Base-by-base conservation (phyloP, 2,329 filamentous ascomycete genomes). In the Colletotrichum viniferum region DNA sequence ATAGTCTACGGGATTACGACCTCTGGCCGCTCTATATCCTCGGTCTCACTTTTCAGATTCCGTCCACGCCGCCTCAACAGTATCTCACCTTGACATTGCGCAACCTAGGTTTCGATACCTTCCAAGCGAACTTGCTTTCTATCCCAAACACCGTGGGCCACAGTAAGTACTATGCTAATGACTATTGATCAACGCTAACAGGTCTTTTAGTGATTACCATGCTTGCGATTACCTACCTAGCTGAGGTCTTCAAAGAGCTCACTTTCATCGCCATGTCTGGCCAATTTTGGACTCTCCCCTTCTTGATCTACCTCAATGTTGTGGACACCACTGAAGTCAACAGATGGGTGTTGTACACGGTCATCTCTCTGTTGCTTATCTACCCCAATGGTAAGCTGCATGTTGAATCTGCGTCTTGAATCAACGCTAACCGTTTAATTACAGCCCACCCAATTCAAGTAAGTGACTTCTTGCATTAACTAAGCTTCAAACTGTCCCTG, bases 51-150 rank as follows among this genome's bases (percentile, higher is more conserved):
- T 88, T 88, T 75, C 88, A 90, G 73, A 90, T 91, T 24, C 92
- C 92, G 0, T 85, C 84, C 48, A 81, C 81, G 0, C 85, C 86
- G 0, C 88, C 89, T 1, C 80, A 85, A 1, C 85, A 86, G 18
- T 93, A 93, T 76, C 85, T 94, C 7, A 92, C 92, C 0, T 86
- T 92, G 7, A 90, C 88, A 2, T 85, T 94, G 7, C 87, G 88
- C 61, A 83, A 85, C 3, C 84, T 93, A 0, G 92, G 88, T 3
- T 93, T 92, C 82, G 84, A 86, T 75, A 91, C 89, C 4, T 92
- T 94, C 81, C 83, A 90, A 26, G 88, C 91, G 3, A 94, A 93
- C 79, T 81, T 94, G 38, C 86, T 94, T 9, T 88, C 89, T 3
- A 93, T 94, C n/a, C 89, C 90, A 0, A 87, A 85, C 58, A 85